Conservation (phyloP, 78 protist species). For the Planoprotostelium fungivorum region DNA sequence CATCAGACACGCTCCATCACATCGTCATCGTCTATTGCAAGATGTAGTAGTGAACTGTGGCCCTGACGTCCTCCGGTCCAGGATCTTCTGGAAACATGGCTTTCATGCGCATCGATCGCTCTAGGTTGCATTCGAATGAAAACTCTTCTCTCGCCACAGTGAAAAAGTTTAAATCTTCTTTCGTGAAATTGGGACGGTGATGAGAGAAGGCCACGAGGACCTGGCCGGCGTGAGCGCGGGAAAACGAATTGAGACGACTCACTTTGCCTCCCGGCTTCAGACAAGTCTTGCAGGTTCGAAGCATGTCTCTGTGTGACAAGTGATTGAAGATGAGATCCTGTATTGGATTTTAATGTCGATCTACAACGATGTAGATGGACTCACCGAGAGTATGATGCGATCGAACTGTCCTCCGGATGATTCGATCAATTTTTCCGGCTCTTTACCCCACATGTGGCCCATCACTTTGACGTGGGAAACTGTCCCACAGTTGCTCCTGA, state of each 20-base stretch:
- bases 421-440: not conserved
- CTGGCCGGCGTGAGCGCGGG: not conserved
- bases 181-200: not conserved
- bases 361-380: no score
- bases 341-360: not conserved
- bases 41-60: not conserved
- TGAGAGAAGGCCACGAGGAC: not conserved
- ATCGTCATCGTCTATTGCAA: no score
- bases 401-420: not conserved
- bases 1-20: no score
- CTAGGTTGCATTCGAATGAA: not conserved
- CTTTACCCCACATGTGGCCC: not conserved
- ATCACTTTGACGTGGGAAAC: not conserved
- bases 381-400: not conserved
- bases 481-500: not conserved
- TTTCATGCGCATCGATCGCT: not conserved
- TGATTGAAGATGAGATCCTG: not conserved
- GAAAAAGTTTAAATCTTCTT: not conserved
- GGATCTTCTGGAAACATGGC: slow-evolving; percentile 17
- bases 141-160: not conserved
- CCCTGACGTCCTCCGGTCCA: slow-evolving; percentile 14
- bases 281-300: not conserved
- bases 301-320: not conserved
- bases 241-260: not conserved
- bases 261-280: not conserved